Evolutionary conservation across 345 rosid genomes (phyloP), one percentile per base, ranked within the genome.

Genomic region (Schrenkiella parvula): DNA sequence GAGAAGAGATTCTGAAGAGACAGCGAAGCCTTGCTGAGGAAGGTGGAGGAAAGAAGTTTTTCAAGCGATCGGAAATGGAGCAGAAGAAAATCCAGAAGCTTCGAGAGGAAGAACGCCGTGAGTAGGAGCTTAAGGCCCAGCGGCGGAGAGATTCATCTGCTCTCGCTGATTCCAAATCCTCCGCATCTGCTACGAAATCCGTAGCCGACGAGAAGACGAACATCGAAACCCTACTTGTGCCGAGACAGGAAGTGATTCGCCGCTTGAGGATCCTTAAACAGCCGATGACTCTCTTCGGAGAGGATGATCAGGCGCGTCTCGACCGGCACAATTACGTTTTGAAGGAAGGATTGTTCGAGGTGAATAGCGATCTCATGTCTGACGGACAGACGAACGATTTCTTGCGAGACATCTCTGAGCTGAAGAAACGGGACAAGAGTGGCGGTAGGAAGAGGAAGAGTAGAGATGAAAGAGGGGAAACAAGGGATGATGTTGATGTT

Each of bases 301-400:
- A 93, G 62, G 97, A 93, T 41, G 97, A 93, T 22, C 84, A 78
- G 5, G 87, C 97, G 0, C 82, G 98, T 10, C 89, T 93, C 6
- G 92, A 87, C 63, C 79, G 98, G 39, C 81, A 90, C 43, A 93
- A 89, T 61, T 81, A 83, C 23, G 92, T 93, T 8, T 73, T 93
- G 63, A 90, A 87, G 42, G 86, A 90, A 1, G 98, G 98, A 34
- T 66, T 79, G 14, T 93, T 93, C 51, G 98, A 93, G 84, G 96
- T 93, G n/a, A 93, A 93, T 50, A 87, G 89, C 42, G 98, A 93
- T n/a, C n/a, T n/a, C 50, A 80, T 38, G 85, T 87, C 86, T 1
- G 97, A 90, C 66, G 98, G 98, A 6, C 97, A 90, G 73, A 93
- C 97, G 23, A 93, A 93, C 21, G 97, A 93, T 72, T 93, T 93